Base-by-base conservation (phyloP, 768 basidiomycete species). In the Hericium erinaceus region DNA sequence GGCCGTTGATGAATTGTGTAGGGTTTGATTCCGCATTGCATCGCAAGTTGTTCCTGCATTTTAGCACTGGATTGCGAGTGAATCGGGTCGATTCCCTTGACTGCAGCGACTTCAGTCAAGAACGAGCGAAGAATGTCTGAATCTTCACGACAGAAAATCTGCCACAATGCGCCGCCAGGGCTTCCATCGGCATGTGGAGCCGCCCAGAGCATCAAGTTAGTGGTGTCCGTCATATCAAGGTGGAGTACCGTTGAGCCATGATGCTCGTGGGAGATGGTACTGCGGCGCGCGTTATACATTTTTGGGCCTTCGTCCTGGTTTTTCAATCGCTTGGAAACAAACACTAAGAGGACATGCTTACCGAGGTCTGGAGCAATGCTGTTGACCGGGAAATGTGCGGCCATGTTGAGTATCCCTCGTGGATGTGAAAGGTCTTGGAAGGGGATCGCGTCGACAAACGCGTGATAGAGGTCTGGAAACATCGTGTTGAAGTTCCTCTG, bases 211-310 rank as follows among this genome's bases (percentile, higher is more conserved):
- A 97, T 90, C 59, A 98, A 80, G 68, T 98, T 98, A 59, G 97
- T 73, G 4, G 95, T 94, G 64, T 94, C 93, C 0, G 89, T 89
- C 82, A 94, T 91, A 69, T 92, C 92, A 90, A 95, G 92, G 64
- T 97, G 95, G 53, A 97, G 72, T 57, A 90, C 77, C 10, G 94
- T 97, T 20, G 90, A 85, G 2, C 94, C 93, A 64, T 88, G 86
- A 66, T 83, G 88, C 3, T 87, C 87, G 28, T 74, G 68, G 3
- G 71, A 67, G 64, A 88, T 84, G 41, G 75, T 78, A 3, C 87
- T 87, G 10, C 84, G 83, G 73, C 92, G 83, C 0, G 93, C 90
- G 61, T 92, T 94, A 71, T 97, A 97, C 90, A 95, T 89, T 73
- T 95, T 97, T 2, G 94, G 94, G 3, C 92, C 92, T 85, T 22